Conservation (phyloP, 768 basidiomycete genomes). For the Tricholoma matsutake region DNA sequence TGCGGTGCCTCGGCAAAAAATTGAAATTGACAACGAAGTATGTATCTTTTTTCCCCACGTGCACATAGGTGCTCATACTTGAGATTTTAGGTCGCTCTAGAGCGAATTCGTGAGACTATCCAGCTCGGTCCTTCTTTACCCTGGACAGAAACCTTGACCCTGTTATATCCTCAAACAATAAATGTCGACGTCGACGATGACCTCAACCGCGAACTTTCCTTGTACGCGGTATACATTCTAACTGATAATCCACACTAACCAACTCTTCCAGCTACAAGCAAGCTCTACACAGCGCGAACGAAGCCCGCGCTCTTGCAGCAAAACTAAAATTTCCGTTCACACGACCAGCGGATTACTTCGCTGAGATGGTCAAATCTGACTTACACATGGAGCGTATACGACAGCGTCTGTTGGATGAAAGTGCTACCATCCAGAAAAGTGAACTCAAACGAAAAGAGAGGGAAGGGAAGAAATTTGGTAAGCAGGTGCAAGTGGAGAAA, state of each 20-base stretch:
- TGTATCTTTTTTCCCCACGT: conserved; percentile 19
- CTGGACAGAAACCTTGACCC: conserved; percentile 80
- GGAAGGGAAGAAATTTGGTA: conserved; percentile 97
- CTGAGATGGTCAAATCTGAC: conserved; percentile 98
- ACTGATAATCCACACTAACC: neutral
- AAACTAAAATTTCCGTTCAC: conserved; percentile 83
- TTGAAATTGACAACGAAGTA: conserved; percentile 80
- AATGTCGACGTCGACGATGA: conserved; percentile 83
- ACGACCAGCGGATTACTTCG: conserved; percentile 91
- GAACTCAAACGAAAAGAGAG: conserved; percentile 91
- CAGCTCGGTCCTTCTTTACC: conserved; percentile 69
- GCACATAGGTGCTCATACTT: neutral
- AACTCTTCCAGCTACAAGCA: conserved; percentile 79
- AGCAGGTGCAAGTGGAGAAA: conserved; percentile 95
- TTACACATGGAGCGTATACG: conserved; percentile 97
- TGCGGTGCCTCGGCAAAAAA: conserved; percentile 74
- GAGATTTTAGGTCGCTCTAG: conserved; percentile 59
- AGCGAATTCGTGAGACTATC: conserved; percentile 76
- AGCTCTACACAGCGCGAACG: conserved; percentile 79
- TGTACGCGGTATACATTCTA: conserved; percentile 52
- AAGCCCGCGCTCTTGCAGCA: conserved; percentile 72
- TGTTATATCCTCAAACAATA: conserved; percentile 71
- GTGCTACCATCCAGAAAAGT: conserved; percentile 82
- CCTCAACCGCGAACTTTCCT: conserved; percentile 91
- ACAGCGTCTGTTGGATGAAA: conserved; percentile 84